These are phyloP conservation scores for Trametes gibbosa DNA, from an alignment of 768 basidiomycete species.

Conservation along the genomic window DNA sequence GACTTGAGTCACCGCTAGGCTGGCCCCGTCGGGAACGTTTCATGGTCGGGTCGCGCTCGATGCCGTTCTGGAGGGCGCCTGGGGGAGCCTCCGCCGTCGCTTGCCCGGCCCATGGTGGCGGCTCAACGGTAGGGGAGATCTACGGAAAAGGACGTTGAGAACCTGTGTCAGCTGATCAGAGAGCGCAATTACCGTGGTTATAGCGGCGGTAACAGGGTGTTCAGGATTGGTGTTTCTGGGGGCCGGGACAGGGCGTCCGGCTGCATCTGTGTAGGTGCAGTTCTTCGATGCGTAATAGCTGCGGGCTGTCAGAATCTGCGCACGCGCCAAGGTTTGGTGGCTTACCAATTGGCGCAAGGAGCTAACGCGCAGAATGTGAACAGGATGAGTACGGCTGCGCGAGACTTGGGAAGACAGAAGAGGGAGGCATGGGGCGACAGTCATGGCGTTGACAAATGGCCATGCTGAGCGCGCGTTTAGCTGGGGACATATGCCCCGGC, in stretches of 20 bases:
- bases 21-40: constrained; percentile 15
- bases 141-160: not conserved
- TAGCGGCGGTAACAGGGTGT: constrained; percentile 5
- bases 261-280: constrained; percentile 78
- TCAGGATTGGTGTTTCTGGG: constrained; percentile 33
- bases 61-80: not conserved
- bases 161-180: not conserved
- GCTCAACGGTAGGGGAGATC: constrained; percentile 7
- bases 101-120: constrained; percentile 15
- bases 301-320: constrained; percentile 17
- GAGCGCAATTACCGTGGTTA: constrained; percentile 5
- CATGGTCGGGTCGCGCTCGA: constrained; percentile 14
- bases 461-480: no score
- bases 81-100: constrained; percentile 12
- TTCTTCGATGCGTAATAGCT: constrained; percentile 81
- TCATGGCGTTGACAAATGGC: no score
- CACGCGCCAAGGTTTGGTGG: constrained; percentile 5
- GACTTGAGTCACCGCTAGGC: constrained; percentile 1
- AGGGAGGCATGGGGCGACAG: no score
- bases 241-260: constrained; percentile 77
- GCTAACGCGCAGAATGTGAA: constrained; percentile 36
- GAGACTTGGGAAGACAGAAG: no score
- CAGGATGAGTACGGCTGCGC: no score
- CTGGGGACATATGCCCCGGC: no score
- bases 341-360: constrained; percentile 79